Percentiles rank a stretch among this genome's conserved stretches.
These are phyloP conservation scores for Tilletia indica DNA, from an alignment of 1,284 basidiomycete species.

Conservation along the genomic window DNA sequence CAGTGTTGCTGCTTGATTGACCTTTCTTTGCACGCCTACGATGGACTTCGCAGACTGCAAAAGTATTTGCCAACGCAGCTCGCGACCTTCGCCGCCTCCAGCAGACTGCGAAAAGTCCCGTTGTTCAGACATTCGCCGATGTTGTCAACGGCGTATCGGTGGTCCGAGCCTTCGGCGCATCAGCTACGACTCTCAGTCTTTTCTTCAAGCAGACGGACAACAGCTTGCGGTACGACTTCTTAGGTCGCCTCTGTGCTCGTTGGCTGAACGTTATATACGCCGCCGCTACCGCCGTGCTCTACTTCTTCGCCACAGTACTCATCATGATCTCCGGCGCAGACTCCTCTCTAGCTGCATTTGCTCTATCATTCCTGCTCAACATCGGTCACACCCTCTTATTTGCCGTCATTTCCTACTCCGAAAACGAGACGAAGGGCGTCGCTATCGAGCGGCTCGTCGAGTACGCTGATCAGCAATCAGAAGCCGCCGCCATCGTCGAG, in stretches of 20 bases:
- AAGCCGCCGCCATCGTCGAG: slow-evolving; percentile 57
- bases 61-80: slow-evolving; percentile 59
- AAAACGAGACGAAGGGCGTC: slow-evolving; percentile 28
- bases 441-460: slow-evolving; percentile 60
- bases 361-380: slow-evolving; percentile 50
- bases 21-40: slow-evolving; percentile 31
- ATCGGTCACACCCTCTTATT: slow-evolving; percentile 56
- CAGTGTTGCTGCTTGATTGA: slow-evolving; percentile 18
- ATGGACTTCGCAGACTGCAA: slow-evolving; percentile 22
- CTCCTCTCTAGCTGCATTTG: slow-evolving; percentile 56
- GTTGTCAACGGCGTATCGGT: slow-evolving; percentile 59
- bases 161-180: slow-evolving; percentile 61
- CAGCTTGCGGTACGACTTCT: slow-evolving; percentile 56
- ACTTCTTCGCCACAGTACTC: slow-evolving; percentile 59
- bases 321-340: slow-evolving; percentile 59
- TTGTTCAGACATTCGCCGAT: slow-evolving; percentile 55
- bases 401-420: slow-evolving; percentile 54
- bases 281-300: slow-evolving; percentile 58
- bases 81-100: slow-evolving; percentile 58
- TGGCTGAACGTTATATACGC: slow-evolving; percentile 37
- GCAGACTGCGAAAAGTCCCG: slow-evolving; percentile 52
- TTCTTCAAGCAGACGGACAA: slow-evolving; percentile 60
- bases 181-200: slow-evolving; percentile 46
- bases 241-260: slow-evolving; percentile 32
- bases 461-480: slow-evolving; percentile 52